A percentile compares a stretch with the other conserved stretches of the same genome.
Conservation (phyloP, 2,329 filamentous ascomycete genomes). For the Monascus ruber region DNA sequence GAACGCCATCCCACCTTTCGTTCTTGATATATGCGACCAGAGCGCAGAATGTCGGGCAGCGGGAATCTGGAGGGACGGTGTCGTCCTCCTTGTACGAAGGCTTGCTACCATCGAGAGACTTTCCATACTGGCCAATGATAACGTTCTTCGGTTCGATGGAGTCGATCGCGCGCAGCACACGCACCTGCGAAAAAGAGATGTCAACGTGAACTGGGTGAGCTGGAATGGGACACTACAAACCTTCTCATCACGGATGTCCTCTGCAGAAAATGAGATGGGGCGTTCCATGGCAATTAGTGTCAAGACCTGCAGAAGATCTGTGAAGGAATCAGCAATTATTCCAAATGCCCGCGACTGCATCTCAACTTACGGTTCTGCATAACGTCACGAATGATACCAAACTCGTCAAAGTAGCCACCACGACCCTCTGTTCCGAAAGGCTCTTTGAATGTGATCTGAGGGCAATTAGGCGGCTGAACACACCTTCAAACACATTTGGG, state of each 20-base stretch:
- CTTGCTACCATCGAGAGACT: slow-evolving; percentile 90
- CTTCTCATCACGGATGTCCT: slow-evolving; percentile 98
- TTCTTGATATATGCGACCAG: slow-evolving; percentile 99
- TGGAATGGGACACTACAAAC: slow-evolving; percentile 12
- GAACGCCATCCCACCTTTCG: slow-evolving; percentile 97
- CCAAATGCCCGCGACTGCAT: not conserved
- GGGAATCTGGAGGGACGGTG: slow-evolving; percentile 91
- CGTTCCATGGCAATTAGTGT: slow-evolving; percentile 97
- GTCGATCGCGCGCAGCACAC: slow-evolving; percentile 85
- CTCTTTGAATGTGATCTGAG: slow-evolving; percentile 91
- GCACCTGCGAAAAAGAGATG: slow-evolving; percentile 40
- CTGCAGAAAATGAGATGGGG: slow-evolving; percentile 92
- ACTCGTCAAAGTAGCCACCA: slow-evolving; percentile 98
- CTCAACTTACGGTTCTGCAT: slow-evolving; percentile 81
- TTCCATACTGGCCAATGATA: slow-evolving; percentile 97
- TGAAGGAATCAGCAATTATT: not conserved
- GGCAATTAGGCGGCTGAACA: not conserved
- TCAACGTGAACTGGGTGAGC: not conserved
- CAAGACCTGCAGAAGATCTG: slow-evolving; percentile 82
- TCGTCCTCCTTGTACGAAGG: slow-evolving; percentile 98
- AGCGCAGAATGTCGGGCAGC: slow-evolving; percentile 96
- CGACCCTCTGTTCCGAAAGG: slow-evolving; percentile 96
- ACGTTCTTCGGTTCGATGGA: slow-evolving; percentile 98
- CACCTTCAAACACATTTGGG: not conserved
- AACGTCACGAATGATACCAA: slow-evolving; percentile 97